Percentiles rank a stretch among this genome's conserved stretches.
Conservation (phyloP, 2,329 filamentous ascomycete species). For the Fusarium penzigii region DNA sequence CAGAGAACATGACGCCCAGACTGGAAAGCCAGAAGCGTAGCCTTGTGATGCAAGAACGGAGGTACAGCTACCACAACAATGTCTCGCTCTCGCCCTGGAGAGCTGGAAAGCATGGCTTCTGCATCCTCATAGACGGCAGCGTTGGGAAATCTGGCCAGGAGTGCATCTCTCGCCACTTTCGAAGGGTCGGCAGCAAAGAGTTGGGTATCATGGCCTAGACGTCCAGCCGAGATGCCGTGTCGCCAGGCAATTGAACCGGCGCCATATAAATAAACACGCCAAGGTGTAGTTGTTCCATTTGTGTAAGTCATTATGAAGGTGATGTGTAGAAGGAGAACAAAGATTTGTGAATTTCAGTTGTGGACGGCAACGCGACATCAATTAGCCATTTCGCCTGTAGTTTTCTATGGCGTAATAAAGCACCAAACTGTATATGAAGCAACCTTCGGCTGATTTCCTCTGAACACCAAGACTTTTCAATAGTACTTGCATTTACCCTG, state of each 20-base stretch:
- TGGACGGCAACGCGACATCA: too few relatives aligned
- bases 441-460: too few relatives aligned
- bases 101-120: slow-evolving; percentile 8
- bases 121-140: slow-evolving; percentile 11
- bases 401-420: too few relatives aligned
- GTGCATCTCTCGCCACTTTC: slow-evolving; percentile 5
- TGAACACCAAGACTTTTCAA: too few relatives aligned
- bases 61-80: slow-evolving; percentile 15
- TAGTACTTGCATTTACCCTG: neutral
- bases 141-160: slow-evolving; percentile 9
- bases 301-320: slow-evolving; percentile 2
- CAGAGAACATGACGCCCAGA: slow-evolving; percentile 13
- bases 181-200: slow-evolving; percentile 14
- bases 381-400: neutral
- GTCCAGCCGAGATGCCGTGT: slow-evolving; percentile 9
- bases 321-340: neutral
- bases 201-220: slow-evolving; percentile 2
- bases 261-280: slow-evolving; percentile 11
- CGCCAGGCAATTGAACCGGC: slow-evolving; percentile 14
- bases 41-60: slow-evolving; percentile 10
- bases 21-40: slow-evolving; percentile 9
- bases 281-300: neutral
- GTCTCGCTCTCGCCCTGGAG: slow-evolving; percentile 5
- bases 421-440: too few relatives aligned
- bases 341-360: neutral